A percentile compares a stretch with the other conserved stretches of the same genome.
Conservation (phyloP, 176 grass and related monocot species). For the Oryza nivara region DNA sequence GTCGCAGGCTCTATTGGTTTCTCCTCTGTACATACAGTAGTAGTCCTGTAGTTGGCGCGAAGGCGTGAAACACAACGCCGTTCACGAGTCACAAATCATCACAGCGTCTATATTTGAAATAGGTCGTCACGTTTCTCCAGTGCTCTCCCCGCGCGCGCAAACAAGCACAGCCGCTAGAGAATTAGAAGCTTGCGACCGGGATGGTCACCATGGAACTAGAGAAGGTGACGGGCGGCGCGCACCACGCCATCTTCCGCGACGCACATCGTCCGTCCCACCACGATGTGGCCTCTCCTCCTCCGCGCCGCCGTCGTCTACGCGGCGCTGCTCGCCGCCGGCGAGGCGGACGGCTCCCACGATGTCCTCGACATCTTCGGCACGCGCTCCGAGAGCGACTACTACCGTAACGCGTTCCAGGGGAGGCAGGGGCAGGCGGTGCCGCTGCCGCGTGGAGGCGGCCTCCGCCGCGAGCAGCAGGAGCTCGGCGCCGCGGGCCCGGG, state of each 20-base stretch:
- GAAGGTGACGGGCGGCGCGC: background rate
- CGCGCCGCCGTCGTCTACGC: background rate
- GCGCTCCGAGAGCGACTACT: slow-evolving; percentile 27
- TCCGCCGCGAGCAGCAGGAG: slow-evolving; percentile 33
- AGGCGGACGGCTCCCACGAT: slow-evolving; percentile 29
- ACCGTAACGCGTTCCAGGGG: slow-evolving; percentile 34
- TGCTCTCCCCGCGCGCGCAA: slow-evolving; percentile 21
- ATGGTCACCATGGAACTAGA: background rate
- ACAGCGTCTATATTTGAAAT: slow-evolving; percentile 49
- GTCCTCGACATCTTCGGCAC: slow-evolving; percentile 42
- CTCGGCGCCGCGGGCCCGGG: background rate
- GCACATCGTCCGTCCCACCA: background rate
- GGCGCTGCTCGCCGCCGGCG: slow-evolving; percentile 32
- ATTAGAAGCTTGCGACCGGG: slow-evolving; percentile 11
- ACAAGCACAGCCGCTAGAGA: slow-evolving; percentile 31
- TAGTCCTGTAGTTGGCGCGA: slow-evolving; percentile 16
- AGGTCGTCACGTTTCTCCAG: slow-evolving; percentile 28
- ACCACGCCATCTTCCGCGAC: background rate
- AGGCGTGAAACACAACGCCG: background rate
- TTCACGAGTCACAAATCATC: background rate
- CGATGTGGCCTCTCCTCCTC: slow-evolving; percentile 38
- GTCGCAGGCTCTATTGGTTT: background rate
- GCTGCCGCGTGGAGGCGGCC: background rate
- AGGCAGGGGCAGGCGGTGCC: background rate
- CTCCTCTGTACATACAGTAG: too few relatives aligned